Evolutionary conservation across 2,329 filamentous ascomycete genomes (phyloP).

Genomic region (Neonectria ditissima): DNA sequence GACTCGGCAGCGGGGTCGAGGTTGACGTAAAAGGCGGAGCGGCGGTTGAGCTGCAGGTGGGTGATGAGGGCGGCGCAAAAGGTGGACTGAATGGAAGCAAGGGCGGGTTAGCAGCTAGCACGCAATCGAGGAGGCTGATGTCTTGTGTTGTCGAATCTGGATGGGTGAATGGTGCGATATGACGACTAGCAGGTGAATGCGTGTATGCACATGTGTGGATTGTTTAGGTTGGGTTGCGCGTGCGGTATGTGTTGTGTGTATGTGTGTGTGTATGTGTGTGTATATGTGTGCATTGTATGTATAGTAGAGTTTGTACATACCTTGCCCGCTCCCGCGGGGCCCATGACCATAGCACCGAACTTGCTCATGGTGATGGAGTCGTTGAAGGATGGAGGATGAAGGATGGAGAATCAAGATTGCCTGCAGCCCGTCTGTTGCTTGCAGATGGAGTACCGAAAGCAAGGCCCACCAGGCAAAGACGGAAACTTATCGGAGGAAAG

Average conservation of each 20-base stretch:
- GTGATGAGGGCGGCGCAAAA: slow-evolving; percentile 96
- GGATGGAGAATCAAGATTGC: slow-evolving; percentile 19
- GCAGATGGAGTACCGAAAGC: slow-evolving; percentile 1
- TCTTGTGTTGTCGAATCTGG: neutral
- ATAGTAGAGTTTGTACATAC: slow-evolving; percentile 54
- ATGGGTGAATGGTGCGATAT: slow-evolving; percentile 27
- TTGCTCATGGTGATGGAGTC: slow-evolving; percentile 77
- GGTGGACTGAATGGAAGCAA: slow-evolving; percentile 72
- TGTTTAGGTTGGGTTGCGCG: neutral
- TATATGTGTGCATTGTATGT: too few species aligned
- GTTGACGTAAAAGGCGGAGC: slow-evolving; percentile 98
- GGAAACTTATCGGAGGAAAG: slow-evolving; percentile 1
- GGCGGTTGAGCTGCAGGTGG: slow-evolving; percentile 88
- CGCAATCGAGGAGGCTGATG: slow-evolving; percentile 34
- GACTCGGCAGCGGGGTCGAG: slow-evolving; percentile 95
- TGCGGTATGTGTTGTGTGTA: neutral
- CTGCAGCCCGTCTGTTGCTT: slow-evolving; percentile 1
- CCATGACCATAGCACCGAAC: slow-evolving; percentile 95
- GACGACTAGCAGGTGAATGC: neutral
- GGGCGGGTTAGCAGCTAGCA: slow-evolving; percentile 32
- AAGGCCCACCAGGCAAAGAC: neutral
- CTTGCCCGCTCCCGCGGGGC: slow-evolving; percentile 95
- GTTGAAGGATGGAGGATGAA: slow-evolving; percentile 14
- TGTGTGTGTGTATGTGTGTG: neutral
- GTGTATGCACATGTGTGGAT: neutral